Base-by-base conservation (phyloP, 257 asterid genomes). In the Nemophila menziesii region DNA sequence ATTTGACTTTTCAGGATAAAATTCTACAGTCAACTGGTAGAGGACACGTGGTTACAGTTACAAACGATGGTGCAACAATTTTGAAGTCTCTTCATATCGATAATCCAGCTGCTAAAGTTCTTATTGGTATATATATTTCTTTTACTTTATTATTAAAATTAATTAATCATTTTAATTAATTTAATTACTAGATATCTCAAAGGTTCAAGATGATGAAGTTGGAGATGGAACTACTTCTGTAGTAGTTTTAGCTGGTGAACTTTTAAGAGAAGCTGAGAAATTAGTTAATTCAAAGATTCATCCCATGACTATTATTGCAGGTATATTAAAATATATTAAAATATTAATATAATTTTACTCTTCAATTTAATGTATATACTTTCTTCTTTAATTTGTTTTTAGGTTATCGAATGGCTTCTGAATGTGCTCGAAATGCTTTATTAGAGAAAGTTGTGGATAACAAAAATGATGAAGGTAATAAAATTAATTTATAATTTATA, bases 171-270 rank as follows among this genome's bases (percentile, higher is more conserved):
- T 48, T 39, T 12, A 58, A 77, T 78, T 68, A 46, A 68, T 22
- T 52, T 57, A 43, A 37, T 17, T 39, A 20, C 34, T 63, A 89
- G 98, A 89, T 57, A 89, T 90, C 58, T 90, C 96, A 8, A 90
- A 85, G 70, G 98, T 90, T 39, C 98, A 90, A 65, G 98, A 90
- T 54, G 96, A 90, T 58, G 98, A 90, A 70, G 98, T 90, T 21
- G 98, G 98, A 54, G 98, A 90, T 68, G 98, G 98, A 41, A 90
- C 98, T 36, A 90, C 98, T 41, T 85, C 98, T 17, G 98, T 90
- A 33, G 98, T 76, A 33, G 96, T 90, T 33, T 79, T 90, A 68
- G 98, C 96, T 61, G 98, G 96, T 45, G 96, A 90, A 66, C 96
- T 90, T 56, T 79, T 94, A 95, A 33, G 98, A 90, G 65, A 84